Base-by-base conservation (phyloP, 1,284 basidiomycete genomes). In the Moesziomyces antarcticus region DNA sequence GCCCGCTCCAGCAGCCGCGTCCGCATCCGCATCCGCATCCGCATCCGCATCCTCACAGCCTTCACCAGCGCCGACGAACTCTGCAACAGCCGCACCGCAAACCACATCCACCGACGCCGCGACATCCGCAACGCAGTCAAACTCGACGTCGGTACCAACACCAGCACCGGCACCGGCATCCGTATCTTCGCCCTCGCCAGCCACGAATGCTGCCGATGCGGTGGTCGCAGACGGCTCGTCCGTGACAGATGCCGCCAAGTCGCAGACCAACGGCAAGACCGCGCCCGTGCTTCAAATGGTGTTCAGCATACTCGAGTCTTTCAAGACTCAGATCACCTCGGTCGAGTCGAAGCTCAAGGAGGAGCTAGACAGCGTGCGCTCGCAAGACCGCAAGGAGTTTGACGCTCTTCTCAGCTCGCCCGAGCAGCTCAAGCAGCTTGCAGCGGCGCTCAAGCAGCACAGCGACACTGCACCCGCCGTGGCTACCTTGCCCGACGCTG, bases 361-460 rank as follows among this genome's bases (percentile, higher is more conserved):
- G 5, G 24, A 25, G 24, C 24, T 25, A 3, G 24, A 25, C 24
- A 20, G 48, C 45, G 1, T n/a, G 27, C 40, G 35, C 18, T 42
- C 27, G 20, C 22, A 20, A 10, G 40, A 60, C 2, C 25, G 7
- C 33, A 45, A 40, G 1, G 30, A 24, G 20, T 25, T 46, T 7
- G 53, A 22, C 35, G 35, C 30, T 20, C 35, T 57, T 20, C n/a
- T 68, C 35, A 20, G n/a, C n/a, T 61, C 65, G 6, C 55, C 50
- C 10, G 55, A 57, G 13, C 41, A 56, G 47, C 24, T 61, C 20
- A 45, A 61, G 53, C 54, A 45, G 18, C 58, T 67, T 14, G 18
- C 49, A 3, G n/a, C 27, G 8, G 53, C 46, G 4, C 57, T 67
- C 33, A 45, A 50, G 25, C 24, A 25, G 16, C 54, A 52, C 7